Evolutionary conservation across 495 filamentous ascomycete species (phyloP).

Genomic region (Penicillium waksmanii): DNA sequence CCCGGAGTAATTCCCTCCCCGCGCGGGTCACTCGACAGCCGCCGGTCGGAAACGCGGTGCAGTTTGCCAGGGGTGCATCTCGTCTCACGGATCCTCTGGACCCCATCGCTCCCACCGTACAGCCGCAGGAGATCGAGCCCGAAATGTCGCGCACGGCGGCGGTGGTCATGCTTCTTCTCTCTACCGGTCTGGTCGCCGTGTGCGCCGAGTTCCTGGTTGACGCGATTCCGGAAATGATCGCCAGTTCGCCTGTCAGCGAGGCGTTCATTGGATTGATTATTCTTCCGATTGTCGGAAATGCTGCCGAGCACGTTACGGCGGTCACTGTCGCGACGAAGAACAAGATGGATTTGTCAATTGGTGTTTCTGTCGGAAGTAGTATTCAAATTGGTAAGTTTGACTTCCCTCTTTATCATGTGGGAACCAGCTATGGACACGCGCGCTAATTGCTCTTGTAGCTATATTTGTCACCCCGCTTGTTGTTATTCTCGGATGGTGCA

Average conservation of each 20-base stretch:
- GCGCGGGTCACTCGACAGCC: conserved; percentile 62
- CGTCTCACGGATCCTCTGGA: conserved; percentile 29
- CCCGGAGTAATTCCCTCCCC: conserved; percentile 79
- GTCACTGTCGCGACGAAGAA: conserved; percentile 89
- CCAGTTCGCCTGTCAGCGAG: conserved; percentile 65
- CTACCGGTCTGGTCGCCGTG: conserved; percentile 78
- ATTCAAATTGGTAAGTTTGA: conserved; percentile 64
- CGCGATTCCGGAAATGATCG: conserved; percentile 74
- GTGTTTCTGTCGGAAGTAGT: conserved; percentile 83
- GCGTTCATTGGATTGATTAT: conserved; percentile 89
- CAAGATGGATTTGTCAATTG: conserved; percentile 95
- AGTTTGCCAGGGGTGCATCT: conserved; percentile 43
- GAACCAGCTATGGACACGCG: neutral
- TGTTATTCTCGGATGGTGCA: conserved; percentile 86
- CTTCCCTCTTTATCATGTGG: neutral
- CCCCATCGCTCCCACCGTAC: conserved; percentile 33
- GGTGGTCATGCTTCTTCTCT: conserved; percentile 70
- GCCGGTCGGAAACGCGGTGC: conserved; percentile 43
- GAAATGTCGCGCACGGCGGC: conserved; percentile 75
- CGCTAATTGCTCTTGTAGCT: conserved; percentile 40
- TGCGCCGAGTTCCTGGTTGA: conserved; percentile 90
- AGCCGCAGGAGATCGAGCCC: conserved; percentile 47
- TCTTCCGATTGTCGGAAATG: conserved; percentile 88
- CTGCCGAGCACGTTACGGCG: conserved; percentile 89
- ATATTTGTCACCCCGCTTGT: conserved; percentile 88